phyloP scores from a whole-genome alignment of 768 basidiomycete species.

The Leccinum imitatum region DNA sequence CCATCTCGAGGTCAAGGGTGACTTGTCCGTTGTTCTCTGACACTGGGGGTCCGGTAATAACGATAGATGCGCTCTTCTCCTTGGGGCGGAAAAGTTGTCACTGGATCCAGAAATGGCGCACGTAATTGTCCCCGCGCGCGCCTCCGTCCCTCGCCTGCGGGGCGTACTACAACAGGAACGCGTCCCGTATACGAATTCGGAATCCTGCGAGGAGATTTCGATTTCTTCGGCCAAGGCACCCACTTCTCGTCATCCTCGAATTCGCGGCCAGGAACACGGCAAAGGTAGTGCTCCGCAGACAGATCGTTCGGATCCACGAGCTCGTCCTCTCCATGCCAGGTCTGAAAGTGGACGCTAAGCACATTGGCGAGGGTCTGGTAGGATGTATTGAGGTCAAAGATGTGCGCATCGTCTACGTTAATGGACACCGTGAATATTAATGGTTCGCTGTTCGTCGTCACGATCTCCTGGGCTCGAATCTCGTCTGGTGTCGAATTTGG shows the following conservation, averaged over 20 bases:
- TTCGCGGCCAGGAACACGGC: background rate
- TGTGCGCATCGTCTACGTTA: slow-evolving; percentile 3
- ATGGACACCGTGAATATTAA: slow-evolving; percentile 6
- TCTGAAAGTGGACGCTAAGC: slow-evolving; percentile 2
- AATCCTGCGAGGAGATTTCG: too few species aligned
- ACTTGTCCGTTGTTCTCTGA: background rate
- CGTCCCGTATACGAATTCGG: background rate
- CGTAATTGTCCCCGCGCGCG: slow-evolving; percentile 5
- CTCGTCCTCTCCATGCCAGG: background rate
- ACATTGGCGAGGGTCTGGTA: slow-evolving; percentile 15
- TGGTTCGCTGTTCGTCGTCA: slow-evolving; percentile 9
- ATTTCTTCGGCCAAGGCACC: slow-evolving; percentile 19
- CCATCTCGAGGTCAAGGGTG: background rate
- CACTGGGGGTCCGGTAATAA: background rate
- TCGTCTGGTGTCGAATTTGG: slow-evolving; percentile 6
- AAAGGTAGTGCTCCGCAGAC: background rate
- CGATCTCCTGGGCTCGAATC: background rate
- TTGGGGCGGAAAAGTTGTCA: slow-evolving; percentile 3
- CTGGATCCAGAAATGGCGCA: slow-evolving; percentile 9
- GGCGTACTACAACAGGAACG: slow-evolving; percentile 4
- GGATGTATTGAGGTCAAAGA: slow-evolving; percentile 11
- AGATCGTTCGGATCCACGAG: slow-evolving; percentile 9
- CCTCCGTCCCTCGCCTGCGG: slow-evolving; percentile 2
- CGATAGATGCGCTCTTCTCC: slow-evolving; percentile 15
- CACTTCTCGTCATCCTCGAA: slow-evolving; percentile 20